Evolutionary conservation across 305 asterid species (phyloP), one percentile per base, ranked within the genome.

Genomic region (Fraxinus nigra): DNA sequence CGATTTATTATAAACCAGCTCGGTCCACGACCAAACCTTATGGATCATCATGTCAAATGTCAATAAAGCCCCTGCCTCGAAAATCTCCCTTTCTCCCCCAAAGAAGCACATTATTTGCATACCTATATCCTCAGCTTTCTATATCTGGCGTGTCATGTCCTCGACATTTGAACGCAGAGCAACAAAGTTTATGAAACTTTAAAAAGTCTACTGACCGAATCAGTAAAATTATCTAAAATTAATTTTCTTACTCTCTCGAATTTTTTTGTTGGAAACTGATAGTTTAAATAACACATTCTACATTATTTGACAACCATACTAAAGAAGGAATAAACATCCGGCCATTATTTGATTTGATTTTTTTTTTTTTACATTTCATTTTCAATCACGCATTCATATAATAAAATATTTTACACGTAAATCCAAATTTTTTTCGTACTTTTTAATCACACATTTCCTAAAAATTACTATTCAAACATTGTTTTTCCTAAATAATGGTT

Each of bases 1-100:
- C 10, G 67, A 56, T 54, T n/a, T 1, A 51, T 51, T 51, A 51
- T 46, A 59, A 26, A 11, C 73, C 35, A 65, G 11, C 72, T 26
- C 35, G 18, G 8, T 59, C 76, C 76, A 78, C 40, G 28, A 2
- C 75, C 75, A 35, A 74, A 35, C 79, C 76, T 38, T 38, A 75
- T 81, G 26, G 22, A 61, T 59, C 16, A 22, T 5, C 33, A 73
- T 1, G 3, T 0, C 0, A 37, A 82, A 54, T 14, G 79, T 72
- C 85, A 1, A 30, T 56, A 78, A 38, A 22, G 56, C 56, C 82
- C 80, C 63, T 38, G 0, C 72, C 72, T 51, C 73, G 75, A 33
- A 14, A 8, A 72, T 38, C 37, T 26, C 82, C 79, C 70, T 48
- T 37, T 69, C 80, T 61, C 76, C 73, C 78, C 5, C 13, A 9